Conservation (phyloP, 2,329 filamentous ascomycete species). For the Karstenula rhodostoma region DNA sequence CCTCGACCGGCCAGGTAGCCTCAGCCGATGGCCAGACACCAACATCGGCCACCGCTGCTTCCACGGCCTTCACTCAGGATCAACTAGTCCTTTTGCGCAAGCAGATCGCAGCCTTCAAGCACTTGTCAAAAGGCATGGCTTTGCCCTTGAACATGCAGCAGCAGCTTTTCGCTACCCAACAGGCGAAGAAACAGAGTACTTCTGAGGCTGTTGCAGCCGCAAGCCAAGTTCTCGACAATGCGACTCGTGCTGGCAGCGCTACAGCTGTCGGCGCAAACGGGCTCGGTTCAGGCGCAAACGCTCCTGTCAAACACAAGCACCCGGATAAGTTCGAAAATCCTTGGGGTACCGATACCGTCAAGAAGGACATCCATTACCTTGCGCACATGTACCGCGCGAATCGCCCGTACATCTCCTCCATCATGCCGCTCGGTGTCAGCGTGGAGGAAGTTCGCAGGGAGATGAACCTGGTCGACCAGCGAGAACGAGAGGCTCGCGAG, state of each 20-base stretch:
- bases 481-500: constrained; percentile 75
- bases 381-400: constrained; percentile 80
- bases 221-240: constrained; percentile 61
- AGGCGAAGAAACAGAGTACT: constrained; percentile 60
- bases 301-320: constrained; percentile 49
- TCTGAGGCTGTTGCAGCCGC: constrained; percentile 53
- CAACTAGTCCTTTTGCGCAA: constrained; percentile 81
- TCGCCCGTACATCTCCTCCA: constrained; percentile 81
- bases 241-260: constrained; percentile 53
- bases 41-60: constrained; percentile 36
- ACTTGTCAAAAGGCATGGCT: constrained; percentile 85
- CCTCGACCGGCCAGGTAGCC: constrained; percentile 34
- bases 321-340: constrained; percentile 63
- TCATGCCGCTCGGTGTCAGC: constrained; percentile 89
- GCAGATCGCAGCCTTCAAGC: constrained; percentile 91
- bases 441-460: constrained; percentile 65
- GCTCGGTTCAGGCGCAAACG: constrained; percentile 41
- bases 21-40: constrained; percentile 52
- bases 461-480: constrained; percentile 27
- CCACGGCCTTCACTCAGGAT: constrained; percentile 59
- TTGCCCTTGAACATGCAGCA: constrained; percentile 82
- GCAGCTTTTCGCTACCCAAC: constrained; percentile 78
- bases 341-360: constrained; percentile 52
- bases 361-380: constrained; percentile 74
- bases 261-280: constrained; percentile 52